Evolutionary conservation across 441 rosid species (phyloP).

Genomic region (Eutrema salsugineum): DNA sequence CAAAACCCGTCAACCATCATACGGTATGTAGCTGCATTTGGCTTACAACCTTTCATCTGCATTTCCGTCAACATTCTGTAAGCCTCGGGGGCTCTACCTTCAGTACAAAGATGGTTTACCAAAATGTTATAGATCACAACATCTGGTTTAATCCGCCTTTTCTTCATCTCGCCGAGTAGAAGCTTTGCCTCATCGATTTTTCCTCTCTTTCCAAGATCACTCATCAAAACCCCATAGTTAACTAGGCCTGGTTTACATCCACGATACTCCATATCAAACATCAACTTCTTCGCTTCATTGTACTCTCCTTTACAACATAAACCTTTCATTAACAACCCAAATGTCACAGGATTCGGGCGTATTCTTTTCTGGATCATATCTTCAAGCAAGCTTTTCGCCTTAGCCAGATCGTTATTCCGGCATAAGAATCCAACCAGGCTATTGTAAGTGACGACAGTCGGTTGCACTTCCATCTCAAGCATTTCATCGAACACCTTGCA

Average conservation of each 20-base stretch:
- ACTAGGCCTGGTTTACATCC: conserved; percentile 66
- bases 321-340: conserved; percentile 83
- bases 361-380: conserved; percentile 60
- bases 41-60: conserved; percentile 74
- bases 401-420: conserved; percentile 44
- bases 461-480: conserved; percentile 69
- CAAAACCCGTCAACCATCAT: conserved; percentile 83
- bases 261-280: conserved; percentile 90
- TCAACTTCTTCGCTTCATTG: conserved; percentile 68
- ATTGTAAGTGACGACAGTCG: conserved; percentile 71
- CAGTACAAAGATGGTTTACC: conserved; percentile 68
- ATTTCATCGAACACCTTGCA: conserved; percentile 75
- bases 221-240: conserved; percentile 80
- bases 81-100: conserved; percentile 55
- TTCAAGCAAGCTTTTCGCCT: conserved; percentile 55
- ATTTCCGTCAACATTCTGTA: conserved; percentile 60
- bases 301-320: conserved; percentile 54
- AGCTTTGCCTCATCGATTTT: conserved; percentile 63
- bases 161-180: conserved; percentile 75
- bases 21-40: conserved; percentile 82
- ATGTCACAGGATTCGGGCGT: conserved; percentile 61
- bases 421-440: conserved; percentile 67
- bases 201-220: conserved; percentile 77
- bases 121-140: conserved; percentile 70
- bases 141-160: conserved; percentile 66